Evolutionary conservation across 2,329 filamentous ascomycete species (phyloP).

Genomic region (Clonostachys sp.): DNA sequence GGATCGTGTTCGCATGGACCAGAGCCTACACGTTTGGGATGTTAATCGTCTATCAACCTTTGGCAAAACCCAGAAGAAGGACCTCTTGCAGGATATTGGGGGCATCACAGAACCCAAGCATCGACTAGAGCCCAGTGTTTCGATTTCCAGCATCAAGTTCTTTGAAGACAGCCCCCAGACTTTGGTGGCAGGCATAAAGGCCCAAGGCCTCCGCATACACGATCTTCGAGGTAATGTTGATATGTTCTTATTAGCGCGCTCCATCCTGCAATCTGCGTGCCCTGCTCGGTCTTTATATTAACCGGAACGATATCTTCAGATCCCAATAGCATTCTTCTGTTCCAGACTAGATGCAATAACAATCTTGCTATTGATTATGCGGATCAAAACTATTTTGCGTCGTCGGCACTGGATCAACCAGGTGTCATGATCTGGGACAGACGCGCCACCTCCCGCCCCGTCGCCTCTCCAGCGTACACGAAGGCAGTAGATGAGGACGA

Average conservation of each 20-base stretch:
- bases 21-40: slow-evolving; percentile 80
- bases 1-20: slow-evolving; percentile 76
- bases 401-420: slow-evolving; percentile 70
- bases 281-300: background rate
- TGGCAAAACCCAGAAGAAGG: slow-evolving; percentile 35
- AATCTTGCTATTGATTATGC: slow-evolving; percentile 74
- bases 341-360: slow-evolving; percentile 63
- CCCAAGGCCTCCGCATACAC: slow-evolving; percentile 70
- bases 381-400: slow-evolving; percentile 81
- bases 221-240: slow-evolving; percentile 63
- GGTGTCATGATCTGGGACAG: slow-evolving; percentile 76
- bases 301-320: slow-evolving; percentile 23
- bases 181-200: slow-evolving; percentile 70
- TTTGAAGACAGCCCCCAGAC: slow-evolving; percentile 74
- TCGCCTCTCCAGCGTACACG: slow-evolving; percentile 49
- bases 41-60: slow-evolving; percentile 55
- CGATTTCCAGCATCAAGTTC: slow-evolving; percentile 80
- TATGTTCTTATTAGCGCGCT: too few species aligned
- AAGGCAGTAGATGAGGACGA: slow-evolving; percentile 57
- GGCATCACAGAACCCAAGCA: slow-evolving; percentile 51
- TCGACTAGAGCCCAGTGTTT: slow-evolving; percentile 60
- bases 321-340: slow-evolving; percentile 48
- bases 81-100: slow-evolving; percentile 44
- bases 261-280: background rate
- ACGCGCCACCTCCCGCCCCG: slow-evolving; percentile 50